Base-by-base conservation (phyloP, 2,329 filamentous ascomycete species). In the Claviceps quebecensis region DNA sequence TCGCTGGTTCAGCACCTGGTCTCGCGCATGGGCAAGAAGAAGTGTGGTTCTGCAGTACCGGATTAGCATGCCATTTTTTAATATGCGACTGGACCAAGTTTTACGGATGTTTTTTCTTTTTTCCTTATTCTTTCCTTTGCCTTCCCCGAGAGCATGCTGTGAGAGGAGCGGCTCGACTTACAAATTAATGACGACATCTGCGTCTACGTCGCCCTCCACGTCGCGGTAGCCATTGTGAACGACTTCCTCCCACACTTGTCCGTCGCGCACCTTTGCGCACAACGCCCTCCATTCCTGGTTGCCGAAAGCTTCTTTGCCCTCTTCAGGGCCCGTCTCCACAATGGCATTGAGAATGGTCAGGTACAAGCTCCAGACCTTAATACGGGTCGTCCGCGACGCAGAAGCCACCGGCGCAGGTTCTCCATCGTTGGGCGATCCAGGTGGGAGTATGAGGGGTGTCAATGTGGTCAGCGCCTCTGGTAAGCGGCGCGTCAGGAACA, bases 321-420 rank as follows among this genome's bases (percentile, higher is more conserved):
- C 90, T 58, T 95, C 87, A 1, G 86, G 76, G 52, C 89, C 88
- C 63, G 97, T 74, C 62, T 97, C 91, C 38, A 95, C 74, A 56
- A 96, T 85, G 40, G 88, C 86, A 70, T 96, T 95, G 56, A 97
- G 74, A 48, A 96, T 84, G 17, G 90, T 95, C 57, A 97, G 77
- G 65, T 97, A 98, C 61, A 98, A 76, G 67, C 89, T 95, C 93
- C 93, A 98, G 56, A 97, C 85, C 69, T 97, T 98, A 66, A 95
- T 85, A 57, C 90, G 77, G 52, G 87, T 93, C 36, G 83, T 86
- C 57, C 85, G 81, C 43, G 86, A 90, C 50, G 88, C 88, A 56
- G 77, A 80, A 50, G 87, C 84, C 50, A 96, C 81, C 4, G 89
- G 87, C 29, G 88, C 84, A 29, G 78, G 72, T 52, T 81, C 75